A percentile compares a stretch with the other conserved stretches of the same genome.
phyloP scores from a whole-genome alignment of 1,284 basidiomycete species.

The Sanghuangporus baumii region DNA sequence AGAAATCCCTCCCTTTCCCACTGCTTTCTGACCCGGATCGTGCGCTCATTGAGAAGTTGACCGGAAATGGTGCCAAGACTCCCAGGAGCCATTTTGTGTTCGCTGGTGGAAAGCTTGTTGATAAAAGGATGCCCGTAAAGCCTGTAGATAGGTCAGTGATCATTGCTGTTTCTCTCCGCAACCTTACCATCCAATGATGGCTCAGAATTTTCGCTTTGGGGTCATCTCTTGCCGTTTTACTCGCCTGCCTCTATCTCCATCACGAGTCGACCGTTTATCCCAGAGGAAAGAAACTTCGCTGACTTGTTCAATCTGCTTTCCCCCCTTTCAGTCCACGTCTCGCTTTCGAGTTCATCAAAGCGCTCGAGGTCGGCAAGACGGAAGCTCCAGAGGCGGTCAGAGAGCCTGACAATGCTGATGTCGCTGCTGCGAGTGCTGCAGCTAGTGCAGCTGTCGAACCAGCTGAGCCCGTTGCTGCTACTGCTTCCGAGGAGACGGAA shows the following conservation, averaged over 20 bases:
- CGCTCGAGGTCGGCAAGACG: slow-evolving; percentile 11
- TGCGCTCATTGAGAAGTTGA: slow-evolving; percentile 72
- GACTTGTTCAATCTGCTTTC: not conserved
- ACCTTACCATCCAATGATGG: not conserved
- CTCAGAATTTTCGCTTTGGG: not conserved
- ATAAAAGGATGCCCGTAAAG: slow-evolving; percentile 79
- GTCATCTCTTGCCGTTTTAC: not conserved
- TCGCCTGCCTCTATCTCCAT: not conserved
- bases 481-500: not conserved
- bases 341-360: slow-evolving; percentile 39
- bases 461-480: not conserved
- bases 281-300: not conserved
- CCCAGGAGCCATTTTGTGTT: slow-evolving; percentile 90
- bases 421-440: slow-evolving; percentile 8
- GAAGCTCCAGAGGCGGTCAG: not conserved
- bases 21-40: slow-evolving; percentile 86
- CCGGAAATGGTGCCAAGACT: slow-evolving; percentile 75
- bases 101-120: slow-evolving; percentile 78
- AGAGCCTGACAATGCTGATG: slow-evolving; percentile 2
- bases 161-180: not conserved
- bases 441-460: not conserved
- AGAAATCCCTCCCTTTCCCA: slow-evolving; percentile 81
- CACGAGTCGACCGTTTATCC: not conserved
- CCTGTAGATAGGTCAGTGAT: slow-evolving; percentile 66
- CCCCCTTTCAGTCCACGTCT: slow-evolving; percentile 28